phyloP scores from a whole-genome alignment of 1,284 basidiomycete genomes.

The Ustilago cynodontis region DNA sequence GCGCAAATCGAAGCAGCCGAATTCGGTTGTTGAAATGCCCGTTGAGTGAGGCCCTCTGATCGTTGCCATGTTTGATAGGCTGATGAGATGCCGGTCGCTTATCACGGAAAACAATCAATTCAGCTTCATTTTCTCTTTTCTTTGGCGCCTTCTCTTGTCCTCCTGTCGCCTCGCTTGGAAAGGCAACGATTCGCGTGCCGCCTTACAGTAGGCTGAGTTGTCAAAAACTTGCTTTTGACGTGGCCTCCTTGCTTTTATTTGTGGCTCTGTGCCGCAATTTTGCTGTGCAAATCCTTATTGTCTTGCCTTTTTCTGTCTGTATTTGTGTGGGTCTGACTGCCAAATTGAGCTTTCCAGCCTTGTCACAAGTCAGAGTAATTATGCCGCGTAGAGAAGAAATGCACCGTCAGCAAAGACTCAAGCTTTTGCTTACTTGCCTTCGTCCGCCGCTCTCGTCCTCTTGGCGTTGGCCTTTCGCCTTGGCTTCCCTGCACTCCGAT shows the following conservation, averaged over 20 bases:
- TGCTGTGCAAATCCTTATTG: not conserved
- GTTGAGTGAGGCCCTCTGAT: not conserved
- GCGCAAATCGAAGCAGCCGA: too few relatives aligned
- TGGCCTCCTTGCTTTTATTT: not conserved
- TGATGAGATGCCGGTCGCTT: not conserved
- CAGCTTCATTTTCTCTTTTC: not conserved
- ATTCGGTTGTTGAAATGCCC: not conserved
- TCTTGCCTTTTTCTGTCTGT: not conserved
- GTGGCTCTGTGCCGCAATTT: not conserved
- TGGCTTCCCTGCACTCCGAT: constrained; percentile 13
- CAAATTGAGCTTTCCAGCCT: not conserved
- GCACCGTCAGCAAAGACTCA: not conserved
- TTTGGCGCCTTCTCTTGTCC: not conserved
- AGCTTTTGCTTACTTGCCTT: too few relatives aligned
- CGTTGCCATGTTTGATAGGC: not conserved
- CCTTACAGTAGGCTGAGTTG: constrained; percentile 5
- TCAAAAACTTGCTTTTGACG: constrained; percentile 6
- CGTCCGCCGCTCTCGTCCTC: too few relatives aligned
- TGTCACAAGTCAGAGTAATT: not conserved
- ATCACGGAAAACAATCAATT: not conserved
- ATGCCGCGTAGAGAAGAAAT: not conserved
- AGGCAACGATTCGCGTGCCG: not conserved
- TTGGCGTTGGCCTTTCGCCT: constrained; percentile 28
- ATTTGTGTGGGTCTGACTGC: not conserved
- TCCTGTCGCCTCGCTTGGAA: not conserved